These are phyloP conservation scores for Xanthoconium stramineum DNA, from an alignment of 768 basidiomycete species.

Conservation along the genomic window DNA sequence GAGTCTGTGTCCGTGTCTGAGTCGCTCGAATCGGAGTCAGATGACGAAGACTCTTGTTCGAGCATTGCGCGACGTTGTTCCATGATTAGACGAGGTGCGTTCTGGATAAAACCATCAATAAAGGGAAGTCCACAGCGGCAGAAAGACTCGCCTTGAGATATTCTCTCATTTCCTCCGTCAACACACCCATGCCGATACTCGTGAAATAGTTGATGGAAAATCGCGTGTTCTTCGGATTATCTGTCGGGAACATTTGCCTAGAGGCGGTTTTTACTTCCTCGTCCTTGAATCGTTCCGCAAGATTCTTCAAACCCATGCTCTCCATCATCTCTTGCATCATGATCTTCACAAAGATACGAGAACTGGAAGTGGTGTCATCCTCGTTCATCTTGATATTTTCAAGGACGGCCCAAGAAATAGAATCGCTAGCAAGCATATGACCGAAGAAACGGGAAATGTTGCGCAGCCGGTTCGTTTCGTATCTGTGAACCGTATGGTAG, in stretches of 20 bases:
- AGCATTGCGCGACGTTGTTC: slow-evolving; percentile 89
- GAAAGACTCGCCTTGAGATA: slow-evolving; percentile 72
- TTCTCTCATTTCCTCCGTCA: slow-evolving; percentile 97
- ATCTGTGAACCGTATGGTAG: slow-evolving; percentile 95
- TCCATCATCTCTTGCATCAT: slow-evolving; percentile 95
- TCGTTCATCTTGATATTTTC: slow-evolving; percentile 90
- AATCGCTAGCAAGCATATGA: slow-evolving; percentile 81
- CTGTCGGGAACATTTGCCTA: slow-evolving; percentile 89
- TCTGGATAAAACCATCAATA: slow-evolving; percentile 43
- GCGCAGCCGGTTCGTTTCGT: slow-evolving; percentile 96
- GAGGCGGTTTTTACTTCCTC: slow-evolving; percentile 73
- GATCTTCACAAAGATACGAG: slow-evolving; percentile 97
- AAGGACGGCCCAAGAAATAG: slow-evolving; percentile 85
- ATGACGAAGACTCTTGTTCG: slow-evolving; percentile 57
- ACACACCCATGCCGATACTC: slow-evolving; percentile 81
- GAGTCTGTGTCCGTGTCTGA: slow-evolving; percentile 33
- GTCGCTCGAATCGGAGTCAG: slow-evolving; percentile 35
- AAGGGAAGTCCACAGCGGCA: neutral
- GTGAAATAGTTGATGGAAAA: slow-evolving; percentile 99
- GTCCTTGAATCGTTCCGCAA: slow-evolving; percentile 91
- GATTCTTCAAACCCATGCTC: slow-evolving; percentile 80
- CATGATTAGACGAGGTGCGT: slow-evolving; percentile 89
- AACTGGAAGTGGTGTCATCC: slow-evolving; percentile 94
- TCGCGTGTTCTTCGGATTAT: slow-evolving; percentile 94
- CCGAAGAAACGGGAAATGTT: slow-evolving; percentile 98